Conservation (phyloP, 495 filamentous ascomycete species). For the Xylaria telfairii region DNA sequence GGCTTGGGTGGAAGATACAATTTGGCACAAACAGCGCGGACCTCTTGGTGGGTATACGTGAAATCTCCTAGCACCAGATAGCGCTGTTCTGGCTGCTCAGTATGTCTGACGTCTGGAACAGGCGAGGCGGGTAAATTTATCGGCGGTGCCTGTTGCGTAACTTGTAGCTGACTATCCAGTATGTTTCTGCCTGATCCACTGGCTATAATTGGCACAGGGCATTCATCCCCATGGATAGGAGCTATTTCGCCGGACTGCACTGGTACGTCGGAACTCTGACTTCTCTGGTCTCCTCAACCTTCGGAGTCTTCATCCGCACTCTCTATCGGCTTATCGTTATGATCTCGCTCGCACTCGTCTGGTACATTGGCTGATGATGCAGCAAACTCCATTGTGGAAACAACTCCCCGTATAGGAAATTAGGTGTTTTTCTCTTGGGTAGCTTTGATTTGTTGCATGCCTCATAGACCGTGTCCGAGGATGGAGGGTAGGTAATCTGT, state of each 20-base stretch:
- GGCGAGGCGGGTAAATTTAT: not conserved
- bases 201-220: not conserved
- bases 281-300: not conserved
- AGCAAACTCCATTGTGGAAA: not conserved
- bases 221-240: not conserved
- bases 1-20: not conserved
- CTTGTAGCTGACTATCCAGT: not conserved
- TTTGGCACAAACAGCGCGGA: not conserved
- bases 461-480: not conserved
- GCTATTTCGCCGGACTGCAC: not conserved
- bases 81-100: not conserved
- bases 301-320: not conserved
- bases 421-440: not conserved
- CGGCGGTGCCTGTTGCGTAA: not conserved
- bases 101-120: not conserved
- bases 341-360: not conserved
- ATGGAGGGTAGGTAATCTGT: not conserved
- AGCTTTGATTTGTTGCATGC: not conserved
- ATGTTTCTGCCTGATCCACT: not conserved
- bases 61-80: constrained; percentile 7
- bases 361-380: not conserved
- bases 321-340: not conserved
- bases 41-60: not conserved
- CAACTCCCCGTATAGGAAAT: not conserved
- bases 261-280: not conserved